Percentiles rank a stretch among this genome's conserved stretches.
Conservation (phyloP, 2,329 filamentous ascomycete genomes). For the Tolypocladium tundrense region DNA sequence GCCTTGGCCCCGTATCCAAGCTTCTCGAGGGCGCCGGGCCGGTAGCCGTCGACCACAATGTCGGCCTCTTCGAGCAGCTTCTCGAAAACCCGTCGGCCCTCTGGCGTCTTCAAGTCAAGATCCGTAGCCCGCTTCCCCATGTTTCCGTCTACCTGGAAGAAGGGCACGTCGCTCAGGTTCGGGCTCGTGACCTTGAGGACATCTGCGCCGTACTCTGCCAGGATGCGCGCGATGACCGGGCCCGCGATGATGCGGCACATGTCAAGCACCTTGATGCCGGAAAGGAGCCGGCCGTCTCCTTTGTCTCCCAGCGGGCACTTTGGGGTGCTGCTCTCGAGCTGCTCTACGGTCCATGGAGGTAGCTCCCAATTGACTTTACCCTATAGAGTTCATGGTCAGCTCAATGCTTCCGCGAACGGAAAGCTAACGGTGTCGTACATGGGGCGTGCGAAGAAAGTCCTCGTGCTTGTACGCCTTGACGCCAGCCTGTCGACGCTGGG, state of each 20-base stretch:
- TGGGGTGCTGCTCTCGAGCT: conserved; percentile 38
- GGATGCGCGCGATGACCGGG: conserved; percentile 58
- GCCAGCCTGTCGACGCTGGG: conserved; percentile 46
- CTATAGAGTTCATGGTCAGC: conserved; percentile 17
- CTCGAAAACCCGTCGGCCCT: conserved; percentile 47
- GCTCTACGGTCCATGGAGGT: conserved; percentile 38
- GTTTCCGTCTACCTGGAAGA: conserved; percentile 64
- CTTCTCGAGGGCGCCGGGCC: conserved; percentile 52
- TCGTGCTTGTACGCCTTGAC: conserved; percentile 48
- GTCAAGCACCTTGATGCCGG: conserved; percentile 63
- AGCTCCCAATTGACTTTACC: conserved; percentile 30
- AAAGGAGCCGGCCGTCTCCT: conserved; percentile 23
- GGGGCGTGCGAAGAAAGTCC: conserved; percentile 44
- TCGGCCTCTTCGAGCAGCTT: conserved; percentile 51
- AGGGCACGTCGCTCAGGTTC: conserved; percentile 58
- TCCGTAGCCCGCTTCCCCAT: conserved; percentile 59
- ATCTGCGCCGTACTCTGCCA: conserved; percentile 67
- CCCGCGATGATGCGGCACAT: conserved; percentile 68
- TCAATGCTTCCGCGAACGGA: neutral
- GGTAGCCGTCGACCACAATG: conserved; percentile 57
- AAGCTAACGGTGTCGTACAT: conserved; percentile 14
- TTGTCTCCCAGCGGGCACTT: conserved; percentile 26
- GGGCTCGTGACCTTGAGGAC: conserved; percentile 64
- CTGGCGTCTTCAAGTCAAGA: conserved; percentile 46
- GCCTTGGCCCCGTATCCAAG: conserved; percentile 52